Evolutionary conservation across 176 grass and related monocot genomes (phyloP).

Genomic region (Hordeum marinum): DNA sequence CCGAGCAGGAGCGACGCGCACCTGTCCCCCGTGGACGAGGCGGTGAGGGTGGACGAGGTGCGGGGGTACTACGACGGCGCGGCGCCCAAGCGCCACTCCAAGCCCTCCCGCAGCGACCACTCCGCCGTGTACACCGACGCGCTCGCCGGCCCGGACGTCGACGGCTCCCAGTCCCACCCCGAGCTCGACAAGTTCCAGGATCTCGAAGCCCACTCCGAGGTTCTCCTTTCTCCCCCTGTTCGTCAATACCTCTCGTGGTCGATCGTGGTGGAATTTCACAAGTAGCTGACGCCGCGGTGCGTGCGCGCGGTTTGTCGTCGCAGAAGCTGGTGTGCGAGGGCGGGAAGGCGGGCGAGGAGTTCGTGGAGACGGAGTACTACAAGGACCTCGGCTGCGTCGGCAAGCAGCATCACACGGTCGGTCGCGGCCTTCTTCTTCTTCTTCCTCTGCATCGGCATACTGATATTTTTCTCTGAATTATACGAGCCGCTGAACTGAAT

Average conservation of each 20-base stretch:
- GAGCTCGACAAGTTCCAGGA: constrained; percentile 66
- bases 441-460: not conserved
- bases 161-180: constrained; percentile 41
- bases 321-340: constrained; percentile 60
- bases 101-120: constrained; percentile 74
- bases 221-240: not conserved
- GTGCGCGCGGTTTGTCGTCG: not conserved
- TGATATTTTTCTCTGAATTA: not conserved
- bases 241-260: not conserved
- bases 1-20: constrained; percentile 69
- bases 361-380: constrained; percentile 82
- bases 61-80: constrained; percentile 57
- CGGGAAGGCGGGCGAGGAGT: constrained; percentile 56
- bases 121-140: constrained; percentile 52
- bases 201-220: constrained; percentile 57
- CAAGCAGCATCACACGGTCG: constrained; percentile 92
- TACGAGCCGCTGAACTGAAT: not conserved
- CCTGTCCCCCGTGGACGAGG: constrained; percentile 48
- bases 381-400: constrained; percentile 63
- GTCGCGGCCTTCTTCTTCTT: not conserved
- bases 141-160: constrained; percentile 14
- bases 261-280: too few relatives aligned
- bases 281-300: not conserved
- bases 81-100: constrained; percentile 76
- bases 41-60: constrained; percentile 46